Evolutionary conservation across 2,329 filamentous ascomycete species (phyloP), one percentile per base, ranked within the genome.

Genomic region (Botrytis medusae): DNA sequence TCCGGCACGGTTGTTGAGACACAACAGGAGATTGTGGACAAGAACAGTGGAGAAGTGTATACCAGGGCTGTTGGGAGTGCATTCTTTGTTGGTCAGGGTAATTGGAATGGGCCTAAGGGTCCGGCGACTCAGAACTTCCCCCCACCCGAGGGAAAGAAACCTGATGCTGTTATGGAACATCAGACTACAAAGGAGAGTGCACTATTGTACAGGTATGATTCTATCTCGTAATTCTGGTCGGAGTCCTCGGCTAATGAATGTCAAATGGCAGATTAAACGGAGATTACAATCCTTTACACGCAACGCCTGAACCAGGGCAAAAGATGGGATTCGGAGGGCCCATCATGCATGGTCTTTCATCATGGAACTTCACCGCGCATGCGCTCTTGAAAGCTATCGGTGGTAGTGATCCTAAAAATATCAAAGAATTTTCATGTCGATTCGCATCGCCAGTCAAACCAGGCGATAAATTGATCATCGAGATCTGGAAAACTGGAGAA

Each of bases 261-360:
- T 93, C 83, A 16, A 32, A 42, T 29, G 16, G 5, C 14, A 88
- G 93, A 76, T 87, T 97, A 69, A 97, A 97, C 79, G 94, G 94
- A 77, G 95, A 97, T 84, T 97, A 97, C 84, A 97, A 97, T 85
- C 95, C 94, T 42, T 90, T 97, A 51, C 94, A 97, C 81, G 94
- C 93, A 10, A 93, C 92, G 29, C 94, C 94, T 20, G 93, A 94
- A 83, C 93, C 94, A 0, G 94, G 94, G 74, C 84, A 89, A 83
- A 92, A 94, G 84, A 97, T 97, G 93, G 94, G 95, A 74, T 97
- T 97, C 78, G 93, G 93, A 42, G 94, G 94, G 48, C 86, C 90
- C 78, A 97, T 97, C 82, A 92, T 97, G 82, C 94, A 97, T 84
- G 95, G 95, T 32, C 86, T 97, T 63, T 97, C 91, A 84, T 93